Base-by-base conservation (phyloP, 2,329 filamentous ascomycete genomes). In the Exophiala alcalophila region DNA sequence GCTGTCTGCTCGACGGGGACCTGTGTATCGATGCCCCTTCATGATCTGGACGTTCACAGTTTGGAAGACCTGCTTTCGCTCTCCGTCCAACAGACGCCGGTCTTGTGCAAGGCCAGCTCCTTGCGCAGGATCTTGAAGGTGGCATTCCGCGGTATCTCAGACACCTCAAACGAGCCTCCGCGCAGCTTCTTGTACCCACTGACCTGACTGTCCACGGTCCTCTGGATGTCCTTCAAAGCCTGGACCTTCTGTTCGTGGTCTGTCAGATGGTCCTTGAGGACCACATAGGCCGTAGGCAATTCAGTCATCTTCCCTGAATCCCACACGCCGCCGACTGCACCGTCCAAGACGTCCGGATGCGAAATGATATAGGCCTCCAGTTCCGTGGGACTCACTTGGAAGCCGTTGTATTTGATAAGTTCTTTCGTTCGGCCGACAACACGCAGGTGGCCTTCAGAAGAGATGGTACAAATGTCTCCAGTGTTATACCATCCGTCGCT, bases 401-500 rank as follows among this genome's bases (percentile, higher is more conserved):
- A 85, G 1, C 81, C 81, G 64, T 86, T 83, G 61, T 77, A 83
- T 63, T 84, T 79, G 59, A 72, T 73, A 23, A 69, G 61, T 50
- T 68, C 71, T 69, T 86, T 88, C 18, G 86, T 72, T 6, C 89
- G 82, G 60, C 95, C 90, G 1, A 89, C 94, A 59, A 94, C 90
- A 69, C 81, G 94, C 56, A 92, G 85, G 59, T 94, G 86, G 12
- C 84, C 86, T 34, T 84, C 74, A 28, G 75, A 69, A 58, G 94
- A 86, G 56, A 85, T 77, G 52, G 86, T 81, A 5, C 86, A 86
- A 16, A 95, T 80, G 58, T 95, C 89, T 2, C 89, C 90, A 0
- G 89, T 94, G 64, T 83, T 89, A 73, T 94, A 94, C 71, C 81
- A 95, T 1, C 86, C 87, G 51, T 91, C 86, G 1, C 56, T 49